phyloP scores from a whole-genome alignment of 164 flowering plant species.

The Taxillus chinensis region DNA sequence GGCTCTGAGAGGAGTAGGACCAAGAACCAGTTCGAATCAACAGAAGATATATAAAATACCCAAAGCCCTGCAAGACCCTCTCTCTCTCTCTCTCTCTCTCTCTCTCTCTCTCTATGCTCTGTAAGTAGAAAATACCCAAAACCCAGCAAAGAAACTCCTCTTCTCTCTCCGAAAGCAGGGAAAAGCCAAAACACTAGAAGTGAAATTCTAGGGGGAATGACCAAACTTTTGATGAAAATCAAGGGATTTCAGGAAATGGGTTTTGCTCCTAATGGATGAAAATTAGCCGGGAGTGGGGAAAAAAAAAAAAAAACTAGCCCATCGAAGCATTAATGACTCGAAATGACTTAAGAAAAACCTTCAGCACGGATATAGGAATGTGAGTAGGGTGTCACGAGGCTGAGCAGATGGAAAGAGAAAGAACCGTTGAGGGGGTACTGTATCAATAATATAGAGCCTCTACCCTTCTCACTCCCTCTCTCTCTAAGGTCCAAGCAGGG shows the following conservation, averaged over 20 bases:
- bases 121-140: slow-evolving; percentile 24
- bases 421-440: slow-evolving; percentile 17
- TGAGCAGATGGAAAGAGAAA: slow-evolving; percentile 13
- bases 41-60: no score
- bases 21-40: no score
- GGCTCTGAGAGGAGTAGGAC: no score
- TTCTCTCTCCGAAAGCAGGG: slow-evolving; percentile 4
- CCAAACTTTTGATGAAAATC: no score
- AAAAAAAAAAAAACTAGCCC: neutral
- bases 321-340: neutral
- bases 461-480: no score
- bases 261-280: slow-evolving; percentile 3
- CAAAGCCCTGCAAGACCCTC: no score
- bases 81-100: no score
- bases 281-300: slow-evolving; percentile 6
- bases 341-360: neutral
- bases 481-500: no score
- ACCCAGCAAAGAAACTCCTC: slow-evolving; percentile 16
- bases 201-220: no score
- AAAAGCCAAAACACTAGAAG: slow-evolving; percentile 9
- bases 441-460: neutral
- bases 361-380: neutral
- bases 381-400: slow-evolving; percentile 3
- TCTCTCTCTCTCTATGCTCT: neutral
- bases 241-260: neutral